Conservation (phyloP, 176 grass and related monocot species). For the Calamus simplicifolius region DNA sequence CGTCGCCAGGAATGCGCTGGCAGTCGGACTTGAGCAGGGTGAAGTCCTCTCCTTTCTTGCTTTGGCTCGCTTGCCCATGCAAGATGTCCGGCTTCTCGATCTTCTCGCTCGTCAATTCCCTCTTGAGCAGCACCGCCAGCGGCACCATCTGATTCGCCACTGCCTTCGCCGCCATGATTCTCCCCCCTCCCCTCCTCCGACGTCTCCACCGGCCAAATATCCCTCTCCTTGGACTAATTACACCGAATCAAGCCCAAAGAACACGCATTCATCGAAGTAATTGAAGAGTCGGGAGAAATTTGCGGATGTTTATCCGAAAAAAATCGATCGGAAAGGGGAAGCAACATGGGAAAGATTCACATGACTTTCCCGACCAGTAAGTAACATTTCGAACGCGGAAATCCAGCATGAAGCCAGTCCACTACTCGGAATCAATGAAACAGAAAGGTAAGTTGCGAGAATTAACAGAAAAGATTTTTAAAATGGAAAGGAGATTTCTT, state of each 20-base stretch:
- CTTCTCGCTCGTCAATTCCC: conserved; percentile 81
- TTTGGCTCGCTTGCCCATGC: conserved; percentile 63
- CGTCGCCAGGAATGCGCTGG: conserved; percentile 58
- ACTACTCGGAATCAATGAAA: not conserved
- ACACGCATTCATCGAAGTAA: too few species aligned
- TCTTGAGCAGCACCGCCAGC: conserved; percentile 71
- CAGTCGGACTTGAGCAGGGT: conserved; percentile 56
- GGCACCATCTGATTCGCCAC: conserved; percentile 35
- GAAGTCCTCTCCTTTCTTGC: conserved; percentile 92
- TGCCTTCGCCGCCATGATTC: conserved; percentile 22
- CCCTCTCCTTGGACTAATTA: too few species aligned
- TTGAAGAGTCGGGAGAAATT: too few species aligned
- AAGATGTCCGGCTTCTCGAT: conserved; percentile 77
- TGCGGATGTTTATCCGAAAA: too few species aligned
- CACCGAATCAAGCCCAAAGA: too few species aligned
- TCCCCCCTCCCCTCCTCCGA: not conserved
- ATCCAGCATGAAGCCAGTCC: not conserved
- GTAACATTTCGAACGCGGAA: not conserved
- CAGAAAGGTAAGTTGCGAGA: not conserved
- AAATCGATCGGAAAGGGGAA: too few species aligned
- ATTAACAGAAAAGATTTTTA: not conserved
- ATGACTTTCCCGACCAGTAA: not conserved
- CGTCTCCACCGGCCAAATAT: too few species aligned
- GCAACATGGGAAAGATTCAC: too few species aligned
- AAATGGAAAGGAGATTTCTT: too few species aligned